Percentiles rank a stretch among this genome's conserved stretches.
These are phyloP conservation scores for Termitomyces sp. DNA, from an alignment of 768 basidiomycete genomes.

Conservation along the genomic window DNA sequence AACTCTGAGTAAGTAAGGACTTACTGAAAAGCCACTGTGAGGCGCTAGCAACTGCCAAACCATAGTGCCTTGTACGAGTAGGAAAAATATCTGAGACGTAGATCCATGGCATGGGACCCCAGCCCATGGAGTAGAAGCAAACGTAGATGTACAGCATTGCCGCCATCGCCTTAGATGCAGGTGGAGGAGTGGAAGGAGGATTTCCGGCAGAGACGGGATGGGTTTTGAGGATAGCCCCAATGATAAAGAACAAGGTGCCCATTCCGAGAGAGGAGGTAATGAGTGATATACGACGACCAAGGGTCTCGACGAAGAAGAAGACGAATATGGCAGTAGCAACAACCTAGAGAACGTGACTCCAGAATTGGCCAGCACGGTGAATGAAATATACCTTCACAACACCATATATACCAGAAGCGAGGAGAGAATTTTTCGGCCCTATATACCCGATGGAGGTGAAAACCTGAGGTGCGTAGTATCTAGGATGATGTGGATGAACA, in stretches of 20 bases:
- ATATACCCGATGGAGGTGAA: conserved; percentile 68
- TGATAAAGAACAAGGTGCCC: conserved; percentile 76
- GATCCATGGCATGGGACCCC: conserved; percentile 58
- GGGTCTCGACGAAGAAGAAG: conserved; percentile 57
- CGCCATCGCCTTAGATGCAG: conserved; percentile 76
- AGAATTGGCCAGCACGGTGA: too few species aligned
- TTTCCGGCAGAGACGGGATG: conserved; percentile 38
- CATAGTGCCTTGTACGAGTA: conserved; percentile 77
- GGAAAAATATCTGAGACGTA: conserved; percentile 85
- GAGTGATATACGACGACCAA: conserved; percentile 68
- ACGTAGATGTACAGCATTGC: conserved; percentile 84
- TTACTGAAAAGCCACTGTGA: conserved; percentile 82
- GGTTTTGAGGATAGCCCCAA: conserved; percentile 79
- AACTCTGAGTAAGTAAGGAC: conserved; percentile 15
- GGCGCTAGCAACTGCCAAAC: conserved; percentile 66
- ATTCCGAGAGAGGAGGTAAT: conserved; percentile 74
- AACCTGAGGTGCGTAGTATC: conserved; percentile 72
- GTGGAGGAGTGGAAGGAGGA: conserved; percentile 29
- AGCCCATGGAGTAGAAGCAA: conserved; percentile 84
- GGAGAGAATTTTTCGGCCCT: conserved; percentile 50
- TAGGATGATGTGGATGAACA: conserved; percentile 11
- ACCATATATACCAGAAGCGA: conserved; percentile 69
- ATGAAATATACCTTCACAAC: conserved; percentile 8
- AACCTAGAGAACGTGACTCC: conserved; percentile 18
- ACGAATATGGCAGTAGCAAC: conserved; percentile 63